A percentile compares a stretch with the other conserved stretches of the same genome.
Conservation (phyloP, 208 protist species). For the Sergeia podlipaevii region DNA sequence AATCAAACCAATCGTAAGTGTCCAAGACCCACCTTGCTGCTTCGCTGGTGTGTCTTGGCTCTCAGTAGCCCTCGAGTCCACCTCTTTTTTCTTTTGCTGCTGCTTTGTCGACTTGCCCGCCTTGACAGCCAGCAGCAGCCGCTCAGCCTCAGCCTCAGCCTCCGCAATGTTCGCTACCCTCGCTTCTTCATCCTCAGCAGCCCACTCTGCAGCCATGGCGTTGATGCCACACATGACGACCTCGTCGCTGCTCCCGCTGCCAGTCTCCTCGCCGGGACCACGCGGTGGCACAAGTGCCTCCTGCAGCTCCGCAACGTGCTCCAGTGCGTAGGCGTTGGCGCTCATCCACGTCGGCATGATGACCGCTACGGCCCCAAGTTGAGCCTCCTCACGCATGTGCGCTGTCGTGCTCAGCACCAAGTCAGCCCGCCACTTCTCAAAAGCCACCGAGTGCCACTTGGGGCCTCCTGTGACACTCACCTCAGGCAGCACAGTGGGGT, state of each 20-base stretch:
- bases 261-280: conserved; percentile 6
- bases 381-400: conserved; percentile 53
- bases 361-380: conserved; percentile 39
- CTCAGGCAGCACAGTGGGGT: conserved; percentile 45
- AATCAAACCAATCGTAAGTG: conserved; percentile 90
- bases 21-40: conserved; percentile 48
- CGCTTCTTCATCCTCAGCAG: conserved; percentile 28
- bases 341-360: conserved; percentile 64
- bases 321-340: conserved; percentile 30
- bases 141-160: conserved; percentile 26
- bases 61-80: neutral
- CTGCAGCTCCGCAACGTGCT: conserved; percentile 24
- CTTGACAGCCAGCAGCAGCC: conserved; percentile 10
- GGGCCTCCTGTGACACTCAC: conserved; percentile 48
- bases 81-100: too few relatives aligned
- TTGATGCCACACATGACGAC: neutral
- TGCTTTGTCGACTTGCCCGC: too few relatives aligned
- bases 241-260: neutral
- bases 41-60: neutral
- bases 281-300: conserved; percentile 19
- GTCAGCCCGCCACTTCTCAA: conserved; percentile 54
- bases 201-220: conserved; percentile 13
- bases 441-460: conserved; percentile 28
- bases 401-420: conserved; percentile 23
- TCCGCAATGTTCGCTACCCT: conserved; percentile 26